Base-by-base conservation (phyloP, 257 asterid species). In the Ligustrum vulgare region DNA sequence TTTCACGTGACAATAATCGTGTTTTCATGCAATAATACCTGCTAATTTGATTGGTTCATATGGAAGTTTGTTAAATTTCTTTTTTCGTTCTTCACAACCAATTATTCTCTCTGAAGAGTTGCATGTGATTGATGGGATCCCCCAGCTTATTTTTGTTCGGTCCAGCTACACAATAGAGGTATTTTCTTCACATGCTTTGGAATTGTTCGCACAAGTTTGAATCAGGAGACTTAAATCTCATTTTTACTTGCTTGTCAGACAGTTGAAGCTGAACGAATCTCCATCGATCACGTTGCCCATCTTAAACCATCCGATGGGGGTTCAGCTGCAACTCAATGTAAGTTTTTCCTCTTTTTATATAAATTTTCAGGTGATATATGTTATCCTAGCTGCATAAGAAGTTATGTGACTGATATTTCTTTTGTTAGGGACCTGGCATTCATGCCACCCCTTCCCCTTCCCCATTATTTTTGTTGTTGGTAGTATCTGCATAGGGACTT, bases 221-320 rank as follows among this genome's bases (percentile, higher is more conserved):
- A 71, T 34, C 70, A 32, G 63, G 69, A 71, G 36, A 22, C 25
- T 56, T 56, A 56, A 45, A 56, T 75, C 64, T 71, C n/a, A 10
- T 62, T 65, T 69, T 56, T 72, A 18, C n/a, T 82, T 72, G 63
- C 73, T 84, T 79, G 22, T 22, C 39, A 94, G 99, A 94, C 99
- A 12, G 99, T 94, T 67, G 99, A 94, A 88, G 99, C 99, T 72
- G 99, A 94, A 83, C 78, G 98, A 75, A 94, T 94, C 72, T 94
- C 99, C 20, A 98, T 94, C 66, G 99, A 94, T 85, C 99, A 92
- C 79, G 98, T 94, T 33, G 98, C 98, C 58, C 98, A 94, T 83
- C 95, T 94, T 49, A 94, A 94, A 84, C 96, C 97, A 80, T 94
- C 99, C 69, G 96, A 92, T 79, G 96, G 99, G 72, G 97, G 99